A percentile compares a stretch with the other conserved stretches of the same genome.
Conservation (phyloP, 2,329 filamentous ascomycete genomes). For the Clonostachys solani region DNA sequence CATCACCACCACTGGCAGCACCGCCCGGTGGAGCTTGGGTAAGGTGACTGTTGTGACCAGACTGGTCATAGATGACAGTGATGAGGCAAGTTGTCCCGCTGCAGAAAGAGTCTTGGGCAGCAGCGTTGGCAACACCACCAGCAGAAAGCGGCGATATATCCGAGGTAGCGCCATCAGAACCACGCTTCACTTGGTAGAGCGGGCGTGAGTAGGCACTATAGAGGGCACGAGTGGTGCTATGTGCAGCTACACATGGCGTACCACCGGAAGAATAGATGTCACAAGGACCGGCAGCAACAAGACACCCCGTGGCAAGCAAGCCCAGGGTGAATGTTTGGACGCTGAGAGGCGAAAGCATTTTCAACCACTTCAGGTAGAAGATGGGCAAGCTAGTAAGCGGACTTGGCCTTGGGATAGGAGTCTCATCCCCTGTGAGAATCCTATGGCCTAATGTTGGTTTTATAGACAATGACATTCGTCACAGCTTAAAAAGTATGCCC, state of each 20-base stretch:
- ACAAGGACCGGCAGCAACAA: constrained; percentile 40
- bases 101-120: constrained; percentile 58
- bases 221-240: constrained; percentile 60
- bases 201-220: constrained; percentile 47
- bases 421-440: too few species aligned
- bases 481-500: too few species aligned
- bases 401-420: too few species aligned
- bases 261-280: constrained; percentile 55
- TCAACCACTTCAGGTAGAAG: too few species aligned
- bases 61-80: constrained; percentile 62
- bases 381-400: too few species aligned
- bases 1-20: constrained; percentile 48
- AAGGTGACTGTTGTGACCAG: constrained; percentile 56
- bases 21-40: constrained; percentile 54
- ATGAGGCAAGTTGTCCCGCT: constrained; percentile 57
- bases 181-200: constrained; percentile 56
- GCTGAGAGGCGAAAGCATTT: too few species aligned
- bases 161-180: constrained; percentile 28
- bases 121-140: constrained; percentile 59
- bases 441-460: too few species aligned
- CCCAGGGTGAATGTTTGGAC: too few species aligned
- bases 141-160: constrained; percentile 46
- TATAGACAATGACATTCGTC: too few species aligned
- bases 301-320: not conserved
- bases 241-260: constrained; percentile 61